Base-by-base conservation (phyloP, 495 filamentous ascomycete genomes). In the Beverwykella pulmonaria region DNA sequence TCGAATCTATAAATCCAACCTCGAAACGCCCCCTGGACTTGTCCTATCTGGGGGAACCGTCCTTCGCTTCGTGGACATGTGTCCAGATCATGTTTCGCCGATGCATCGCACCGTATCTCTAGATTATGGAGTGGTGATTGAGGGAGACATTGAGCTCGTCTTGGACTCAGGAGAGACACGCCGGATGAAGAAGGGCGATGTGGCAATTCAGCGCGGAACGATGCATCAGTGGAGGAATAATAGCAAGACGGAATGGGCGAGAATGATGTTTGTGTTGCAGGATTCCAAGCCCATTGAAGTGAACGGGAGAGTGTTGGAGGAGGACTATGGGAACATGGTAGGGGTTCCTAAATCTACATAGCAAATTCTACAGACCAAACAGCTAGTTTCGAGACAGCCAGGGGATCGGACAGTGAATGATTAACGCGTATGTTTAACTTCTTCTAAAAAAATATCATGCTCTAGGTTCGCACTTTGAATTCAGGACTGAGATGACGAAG, bases 201-300 rank as follows among this genome's bases (percentile, higher is more conserved):
- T 88, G 7, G 78, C 79, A 5, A 81, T 91, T 23, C 87, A 91
- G 77, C 73, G 89, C 41, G 88, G 78, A 0, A 90, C 87, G 4
- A 87, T 83, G 71, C 90, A 93, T 76, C 81, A 82, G 5, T 91
- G 85, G 86, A 79, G 79, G 10, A 92, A 91, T 71, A 73, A 64
- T 19, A 85, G 78, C 59, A 61, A 74, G 65, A 81, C 74, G 15
- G 76, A 82, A 65, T 72, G 65, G 65, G 54, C 61, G 53, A 54
- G 70, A 32, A 72, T 72, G 70, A 26, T 72, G 41, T 72, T 63
- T 46, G 63, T 65, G 8, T 30, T 65, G 41, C 65, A 63, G 59
- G 34, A 39, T 6, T 49, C 25, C 29, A 67, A 61, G 50, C 57
- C 65, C 15, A n/a, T 44, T 15, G 39, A 44, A 10, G 15, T 10